Evolutionary conservation across 148 eudicot genomes (phyloP).

Genomic region (Tetragonia tetragonoides): DNA sequence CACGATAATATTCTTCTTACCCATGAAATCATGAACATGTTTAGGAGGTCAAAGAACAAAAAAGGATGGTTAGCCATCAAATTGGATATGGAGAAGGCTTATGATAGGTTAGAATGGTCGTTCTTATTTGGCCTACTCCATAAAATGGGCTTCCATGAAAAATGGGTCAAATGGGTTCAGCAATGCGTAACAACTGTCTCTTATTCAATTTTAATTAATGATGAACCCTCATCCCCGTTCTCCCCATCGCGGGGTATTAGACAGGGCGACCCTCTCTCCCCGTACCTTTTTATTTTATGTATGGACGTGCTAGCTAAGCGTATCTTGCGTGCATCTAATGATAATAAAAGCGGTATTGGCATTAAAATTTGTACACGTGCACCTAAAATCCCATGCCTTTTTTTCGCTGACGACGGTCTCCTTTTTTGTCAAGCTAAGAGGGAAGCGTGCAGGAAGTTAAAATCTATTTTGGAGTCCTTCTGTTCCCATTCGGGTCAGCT

Average conservation of each 20-base stretch:
- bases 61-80: not conserved
- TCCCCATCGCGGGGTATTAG: not conserved
- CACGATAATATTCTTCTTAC: not conserved
- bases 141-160: not conserved
- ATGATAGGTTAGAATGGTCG: not conserved
- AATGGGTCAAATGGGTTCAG: not conserved
- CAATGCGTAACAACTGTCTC: not conserved
- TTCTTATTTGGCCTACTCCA: not conserved
- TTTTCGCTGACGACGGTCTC: not conserved
- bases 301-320: not conserved
- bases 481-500: not conserved
- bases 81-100: not conserved
- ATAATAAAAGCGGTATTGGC: not conserved
- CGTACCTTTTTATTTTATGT: not conserved
- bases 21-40: not conserved
- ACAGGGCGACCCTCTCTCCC: not conserved
- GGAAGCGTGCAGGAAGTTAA: not conserved
- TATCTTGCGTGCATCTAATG: not conserved
- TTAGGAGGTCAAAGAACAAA: not conserved
- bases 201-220: not conserved
- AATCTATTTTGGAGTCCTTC: not conserved
- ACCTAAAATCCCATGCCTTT: not conserved
- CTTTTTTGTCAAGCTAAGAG: not conserved
- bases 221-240: not conserved
- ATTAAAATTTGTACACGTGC: not conserved